Base-by-base conservation (phyloP, 139 green algal genomes). In the Spirogloea muscicola region DNA sequence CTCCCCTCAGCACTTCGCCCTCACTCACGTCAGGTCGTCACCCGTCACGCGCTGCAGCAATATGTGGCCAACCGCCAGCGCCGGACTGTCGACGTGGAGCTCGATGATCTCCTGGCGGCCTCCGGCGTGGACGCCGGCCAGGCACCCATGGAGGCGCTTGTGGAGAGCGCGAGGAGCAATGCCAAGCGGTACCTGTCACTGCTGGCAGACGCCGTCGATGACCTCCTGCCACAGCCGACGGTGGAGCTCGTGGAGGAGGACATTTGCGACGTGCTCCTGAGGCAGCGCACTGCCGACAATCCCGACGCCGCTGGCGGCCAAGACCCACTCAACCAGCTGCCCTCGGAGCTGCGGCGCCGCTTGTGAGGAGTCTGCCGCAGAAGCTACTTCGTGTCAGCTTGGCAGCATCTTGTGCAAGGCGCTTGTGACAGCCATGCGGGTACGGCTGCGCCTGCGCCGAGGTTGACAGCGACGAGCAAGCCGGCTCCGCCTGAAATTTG, bases 191-290 rank as follows among this genome's bases (percentile, higher is more conserved):
- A 96, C 69, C 43, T 88, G 2, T 73, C 76, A 16, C 69, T 97
- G 7, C 85, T 97, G 52, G 82, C 86, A 2, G 84, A 91, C 31
- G 91, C 89, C 13, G 92, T 91, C 7, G 92, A 97, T 73, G 69
- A 71, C 16, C 49, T 84, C 18, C 86, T 97, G 83, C 91, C 90
- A 13, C 40, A 31, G n/a, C 55, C 69, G 1, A 40, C 33, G 3
- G 37, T 40, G 27, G 51, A 66, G 18, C 46, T 10, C 9, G 43
- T 27, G 13, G 64, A 80, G 31, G 83, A 89, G 37, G 90, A 96
- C 77, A 85, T 93, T 10, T 95, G 89, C 76, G 91, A 96, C 74
- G 85, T 92, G 2, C 85, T 96, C 34, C 74, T 68, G 59, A 4
- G 65, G n/a, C 58, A 78, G 63, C 33, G 76, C 21, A 61, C 57